Evolutionary conservation across 345 rosid species (phyloP).

Genomic region (Eucalyptus urophylla): DNA sequence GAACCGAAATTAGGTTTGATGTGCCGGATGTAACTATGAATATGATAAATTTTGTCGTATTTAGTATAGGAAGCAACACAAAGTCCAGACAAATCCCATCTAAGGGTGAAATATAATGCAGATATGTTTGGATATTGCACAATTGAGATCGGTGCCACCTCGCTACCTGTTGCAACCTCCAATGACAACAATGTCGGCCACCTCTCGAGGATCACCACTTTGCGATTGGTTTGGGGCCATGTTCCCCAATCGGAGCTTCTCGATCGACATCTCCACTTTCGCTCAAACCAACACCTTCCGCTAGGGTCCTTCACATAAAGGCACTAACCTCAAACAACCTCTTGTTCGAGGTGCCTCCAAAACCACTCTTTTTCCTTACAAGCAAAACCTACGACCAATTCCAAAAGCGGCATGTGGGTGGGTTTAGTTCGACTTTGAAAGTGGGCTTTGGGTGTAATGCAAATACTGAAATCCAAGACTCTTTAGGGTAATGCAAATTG

Average conservation of each 20-base stretch:
- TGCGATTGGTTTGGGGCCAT: not conserved
- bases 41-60: not conserved
- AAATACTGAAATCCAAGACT: too few relatives aligned
- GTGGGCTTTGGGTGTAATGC: too few relatives aligned
- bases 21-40: rapidly evolving
- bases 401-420: too few relatives aligned
- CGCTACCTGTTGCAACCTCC: too few relatives aligned
- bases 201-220: not conserved
- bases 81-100: not conserved
- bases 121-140: not conserved
- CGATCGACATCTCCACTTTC: not conserved
- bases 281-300: too few relatives aligned
- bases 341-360: too few relatives aligned
- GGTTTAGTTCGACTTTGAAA: too few relatives aligned
- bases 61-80: not conserved
- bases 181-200: not conserved
- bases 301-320: not conserved
- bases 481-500: too few relatives aligned
- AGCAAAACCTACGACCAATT: too few relatives aligned
- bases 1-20: not conserved
- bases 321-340: not conserved
- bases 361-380: too few relatives aligned
- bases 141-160: rapidly evolving
- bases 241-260: not conserved
- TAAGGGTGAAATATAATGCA: not conserved